These are phyloP conservation scores for Candida boidinii DNA, from an alignment of 805 yeast genomes.

Conservation along the genomic window DNA sequence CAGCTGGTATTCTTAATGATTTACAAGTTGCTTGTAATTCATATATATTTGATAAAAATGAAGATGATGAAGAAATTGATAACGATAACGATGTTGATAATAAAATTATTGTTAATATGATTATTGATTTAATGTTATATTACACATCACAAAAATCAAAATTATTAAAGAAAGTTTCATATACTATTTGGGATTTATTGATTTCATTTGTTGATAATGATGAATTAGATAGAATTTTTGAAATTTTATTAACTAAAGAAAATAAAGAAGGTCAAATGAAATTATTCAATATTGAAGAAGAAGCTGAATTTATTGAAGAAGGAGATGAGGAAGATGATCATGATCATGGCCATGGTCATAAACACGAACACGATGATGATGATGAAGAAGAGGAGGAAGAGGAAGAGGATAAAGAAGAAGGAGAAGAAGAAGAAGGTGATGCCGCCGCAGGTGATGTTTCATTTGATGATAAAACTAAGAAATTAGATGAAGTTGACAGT, in stretches of 20 bases:
- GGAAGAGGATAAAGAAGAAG: slow-evolving; percentile 38
- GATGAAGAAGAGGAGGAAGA: slow-evolving; percentile 27
- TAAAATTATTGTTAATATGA: no score
- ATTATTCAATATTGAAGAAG: slow-evolving; percentile 60
- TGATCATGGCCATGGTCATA: slow-evolving; percentile 22
- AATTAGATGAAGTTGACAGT: slow-evolving; percentile 24
- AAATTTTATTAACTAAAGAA: slow-evolving; percentile 58
- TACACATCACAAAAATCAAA: slow-evolving; percentile 50
- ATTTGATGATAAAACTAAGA: slow-evolving; percentile 6
- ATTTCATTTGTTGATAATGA: slow-evolving; percentile 32
- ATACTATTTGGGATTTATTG: slow-evolving; percentile 40
- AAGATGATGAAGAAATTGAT: slow-evolving; percentile 28
- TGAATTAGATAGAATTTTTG: slow-evolving; percentile 42
- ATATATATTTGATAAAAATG: slow-evolving; percentile 39
- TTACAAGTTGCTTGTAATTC: slow-evolving; percentile 53
- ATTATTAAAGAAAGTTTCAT: slow-evolving; percentile 47
- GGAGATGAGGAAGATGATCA: slow-evolving; percentile 35
- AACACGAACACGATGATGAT: slow-evolving; percentile 26
- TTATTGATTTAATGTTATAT: slow-evolving; percentile 46
- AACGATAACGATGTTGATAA: no score
- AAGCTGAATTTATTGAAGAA: slow-evolving; percentile 33
- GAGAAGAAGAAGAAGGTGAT: slow-evolving; percentile 25
- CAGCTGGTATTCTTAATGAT: slow-evolving; percentile 68
- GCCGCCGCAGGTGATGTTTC: slow-evolving; percentile 11
- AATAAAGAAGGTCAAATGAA: slow-evolving; percentile 72